Conservation (phyloP, 192 early-diverging fungal genomes). For the Phlyctochytrium bullatum region DNA sequence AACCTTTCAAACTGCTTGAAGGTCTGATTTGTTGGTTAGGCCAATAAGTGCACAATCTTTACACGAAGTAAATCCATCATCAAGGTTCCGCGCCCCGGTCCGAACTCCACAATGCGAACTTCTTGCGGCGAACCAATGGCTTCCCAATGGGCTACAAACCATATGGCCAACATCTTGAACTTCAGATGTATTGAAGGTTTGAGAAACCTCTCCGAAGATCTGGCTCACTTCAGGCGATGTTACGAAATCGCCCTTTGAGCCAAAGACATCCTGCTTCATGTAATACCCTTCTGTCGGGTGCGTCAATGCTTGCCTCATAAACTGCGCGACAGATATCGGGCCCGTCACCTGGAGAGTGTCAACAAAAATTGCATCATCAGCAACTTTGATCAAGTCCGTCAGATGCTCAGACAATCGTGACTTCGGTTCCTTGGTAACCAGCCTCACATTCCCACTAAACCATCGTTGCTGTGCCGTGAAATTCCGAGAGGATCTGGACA, state of each 20-base stretch:
- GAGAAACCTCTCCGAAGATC: conserved; percentile 91
- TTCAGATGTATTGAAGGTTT: neutral
- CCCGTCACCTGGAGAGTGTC: conserved; percentile 27
- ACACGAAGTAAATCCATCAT: conserved; percentile 87
- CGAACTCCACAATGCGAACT: conserved; percentile 56
- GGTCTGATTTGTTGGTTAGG: conserved; percentile 34
- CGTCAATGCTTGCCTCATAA: conserved; percentile 83
- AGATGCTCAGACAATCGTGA: conserved; percentile 26
- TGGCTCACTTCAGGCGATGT: conserved; percentile 97
- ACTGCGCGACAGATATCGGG: conserved; percentile 72
- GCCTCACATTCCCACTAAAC: no score
- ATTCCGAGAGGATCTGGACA: no score
- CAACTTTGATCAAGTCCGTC: conserved; percentile 26
- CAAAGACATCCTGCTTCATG: conserved; percentile 88
- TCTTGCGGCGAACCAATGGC: conserved; percentile 48
- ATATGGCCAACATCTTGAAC: conserved; percentile 72
- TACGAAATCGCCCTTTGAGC: conserved; percentile 85
- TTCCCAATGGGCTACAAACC: conserved; percentile 84
- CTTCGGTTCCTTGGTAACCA: conserved; percentile 25
- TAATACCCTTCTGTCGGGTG: conserved; percentile 94
- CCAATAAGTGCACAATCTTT: conserved; percentile 2
- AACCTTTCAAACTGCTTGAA: conserved; percentile 68
- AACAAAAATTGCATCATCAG: neutral
- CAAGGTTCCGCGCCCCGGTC: conserved; percentile 92
- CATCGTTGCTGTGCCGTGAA: no score